A percentile compares a stretch with the other conserved stretches of the same genome.
phyloP scores from a whole-genome alignment of 345 rosid species.

The Cochlearia excelsa region DNA sequence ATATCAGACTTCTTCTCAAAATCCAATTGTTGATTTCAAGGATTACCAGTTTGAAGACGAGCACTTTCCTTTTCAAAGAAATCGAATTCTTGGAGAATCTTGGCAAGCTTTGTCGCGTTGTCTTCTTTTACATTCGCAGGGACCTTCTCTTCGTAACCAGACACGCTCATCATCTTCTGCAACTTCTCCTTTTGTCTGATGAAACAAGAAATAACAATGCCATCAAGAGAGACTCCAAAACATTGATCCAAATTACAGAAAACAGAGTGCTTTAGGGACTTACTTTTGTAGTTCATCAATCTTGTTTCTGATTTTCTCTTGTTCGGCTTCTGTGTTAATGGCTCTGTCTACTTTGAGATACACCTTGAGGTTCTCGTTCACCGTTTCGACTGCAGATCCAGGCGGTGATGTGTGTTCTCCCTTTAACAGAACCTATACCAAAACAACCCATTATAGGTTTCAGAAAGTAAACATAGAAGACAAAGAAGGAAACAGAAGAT shows the following conservation, averaged over 20 bases:
- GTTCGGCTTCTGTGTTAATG: conserved; percentile 59
- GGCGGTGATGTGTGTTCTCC: conserved; percentile 67
- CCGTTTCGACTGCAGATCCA: conserved; percentile 74
- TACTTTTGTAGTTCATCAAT: conserved; percentile 71
- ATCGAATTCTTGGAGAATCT: conserved; percentile 60
- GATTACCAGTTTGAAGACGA: too few relatives aligned
- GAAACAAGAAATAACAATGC: conserved; percentile 9
- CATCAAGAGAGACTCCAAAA: neutral
- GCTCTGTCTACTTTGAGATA: conserved; percentile 74
- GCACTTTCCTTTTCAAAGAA: conserved; percentile 55
- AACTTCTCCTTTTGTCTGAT: conserved; percentile 80
- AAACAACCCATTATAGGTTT: neutral
- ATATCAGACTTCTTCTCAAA: too few relatives aligned
- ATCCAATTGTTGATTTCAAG: too few relatives aligned
- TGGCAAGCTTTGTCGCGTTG: conserved; percentile 53
- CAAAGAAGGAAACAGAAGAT: conserved; percentile 3
- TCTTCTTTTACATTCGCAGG: conserved; percentile 62
- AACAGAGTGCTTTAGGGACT: conserved; percentile 20
- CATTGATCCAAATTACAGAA: neutral
- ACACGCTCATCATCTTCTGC: conserved; percentile 56
- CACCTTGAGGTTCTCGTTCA: conserved; percentile 74
- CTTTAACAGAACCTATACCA: conserved; percentile 56
- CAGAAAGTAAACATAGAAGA: neutral
- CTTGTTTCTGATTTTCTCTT: conserved; percentile 60
- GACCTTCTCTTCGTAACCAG: conserved; percentile 77